Conservation (phyloP, 306 rosid species). For the Herpetospermum pedunculosum region DNA sequence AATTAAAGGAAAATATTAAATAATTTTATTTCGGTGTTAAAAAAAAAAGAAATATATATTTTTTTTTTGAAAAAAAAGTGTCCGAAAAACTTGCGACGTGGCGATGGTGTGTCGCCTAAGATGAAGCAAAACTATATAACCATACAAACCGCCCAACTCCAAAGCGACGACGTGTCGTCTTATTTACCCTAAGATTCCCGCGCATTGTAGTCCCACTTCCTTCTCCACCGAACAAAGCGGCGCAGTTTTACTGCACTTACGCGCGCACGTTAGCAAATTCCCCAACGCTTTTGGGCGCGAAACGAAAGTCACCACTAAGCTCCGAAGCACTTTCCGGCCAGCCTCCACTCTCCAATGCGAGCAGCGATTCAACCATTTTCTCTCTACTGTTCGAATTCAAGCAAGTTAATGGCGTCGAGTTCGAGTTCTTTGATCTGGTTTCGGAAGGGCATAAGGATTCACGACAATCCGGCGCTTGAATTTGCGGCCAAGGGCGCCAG, state of each 20-base stretch:
- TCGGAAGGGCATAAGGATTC: constrained; percentile 84
- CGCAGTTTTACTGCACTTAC: neutral
- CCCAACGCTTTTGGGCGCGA: constrained; percentile 29
- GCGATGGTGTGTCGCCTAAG: neutral
- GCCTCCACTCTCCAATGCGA: constrained; percentile 3
- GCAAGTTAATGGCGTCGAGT: constrained; percentile 28
- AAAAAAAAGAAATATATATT: too few relatives aligned
- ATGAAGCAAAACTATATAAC: neutral
- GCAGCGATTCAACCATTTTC: neutral
- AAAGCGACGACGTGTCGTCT: neutral
- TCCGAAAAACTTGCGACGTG: neutral
- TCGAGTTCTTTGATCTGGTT: constrained; percentile 71
- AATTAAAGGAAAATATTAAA: too few relatives aligned
- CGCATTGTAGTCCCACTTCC: neutral
- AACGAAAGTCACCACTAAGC: constrained; percentile 22
- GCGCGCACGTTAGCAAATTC: constrained; percentile 26
- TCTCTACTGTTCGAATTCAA: neutral
- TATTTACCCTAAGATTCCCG: neutral
- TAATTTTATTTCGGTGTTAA: too few relatives aligned
- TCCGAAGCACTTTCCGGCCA: constrained; percentile 1
- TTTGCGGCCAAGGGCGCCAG: constrained; percentile 30
- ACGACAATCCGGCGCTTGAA: constrained; percentile 83
- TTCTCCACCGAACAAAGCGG: neutral
- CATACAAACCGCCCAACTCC: neutral
- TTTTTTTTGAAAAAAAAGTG: neutral